Evolutionary conservation across 768 basidiomycete genomes (phyloP).

Genomic region (Boletus subparvulus): DNA sequence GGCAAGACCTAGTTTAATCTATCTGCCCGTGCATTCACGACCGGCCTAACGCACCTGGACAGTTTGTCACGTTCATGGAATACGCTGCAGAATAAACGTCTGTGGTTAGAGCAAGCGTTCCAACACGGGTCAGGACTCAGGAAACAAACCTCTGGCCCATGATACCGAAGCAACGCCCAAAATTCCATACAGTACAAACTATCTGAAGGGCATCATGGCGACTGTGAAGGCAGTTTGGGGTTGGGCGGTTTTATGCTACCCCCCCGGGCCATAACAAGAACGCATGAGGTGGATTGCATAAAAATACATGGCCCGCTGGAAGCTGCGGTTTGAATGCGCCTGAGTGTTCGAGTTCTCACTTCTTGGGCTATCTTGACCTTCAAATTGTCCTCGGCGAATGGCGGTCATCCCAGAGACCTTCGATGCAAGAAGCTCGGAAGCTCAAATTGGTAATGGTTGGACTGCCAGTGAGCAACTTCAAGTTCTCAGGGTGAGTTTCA

Average conservation of each 20-base stretch:
- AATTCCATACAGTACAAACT: background rate
- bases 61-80: slow-evolving; percentile 29
- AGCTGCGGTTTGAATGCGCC: too few species aligned
- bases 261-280: background rate
- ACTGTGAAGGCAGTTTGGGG: too few species aligned
- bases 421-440: too few species aligned
- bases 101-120: background rate
- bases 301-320: too few species aligned
- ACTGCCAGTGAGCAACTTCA: too few species aligned
- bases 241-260: background rate
- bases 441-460: too few species aligned
- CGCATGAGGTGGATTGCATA: too few species aligned
- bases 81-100: background rate
- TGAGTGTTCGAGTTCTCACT: too few species aligned
- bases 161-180: background rate
- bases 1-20: background rate
- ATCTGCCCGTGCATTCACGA: background rate
- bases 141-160: slow-evolving; percentile 1
- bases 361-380: too few species aligned
- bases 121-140: background rate
- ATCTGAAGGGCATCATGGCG: background rate
- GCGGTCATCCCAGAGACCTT: too few species aligned
- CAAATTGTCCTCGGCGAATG: too few species aligned
- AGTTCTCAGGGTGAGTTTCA: too few species aligned
- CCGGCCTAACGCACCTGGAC: slow-evolving; percentile 23